phyloP scores from a whole-genome alignment of 164 flowering plant species.

The Annona cherimola region DNA sequence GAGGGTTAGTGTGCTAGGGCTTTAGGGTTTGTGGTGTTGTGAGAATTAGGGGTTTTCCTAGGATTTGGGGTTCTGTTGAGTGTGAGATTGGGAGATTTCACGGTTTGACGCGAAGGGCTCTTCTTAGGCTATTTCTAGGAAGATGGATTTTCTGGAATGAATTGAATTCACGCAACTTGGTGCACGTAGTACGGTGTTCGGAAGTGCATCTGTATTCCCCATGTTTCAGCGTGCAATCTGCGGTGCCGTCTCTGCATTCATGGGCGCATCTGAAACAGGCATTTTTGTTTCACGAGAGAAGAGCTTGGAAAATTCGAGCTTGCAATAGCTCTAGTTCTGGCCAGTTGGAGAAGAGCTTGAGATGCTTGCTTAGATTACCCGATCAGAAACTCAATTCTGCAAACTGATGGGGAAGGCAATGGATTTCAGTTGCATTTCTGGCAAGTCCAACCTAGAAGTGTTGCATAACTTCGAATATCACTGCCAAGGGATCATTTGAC shows the following conservation, averaged over 20 bases:
- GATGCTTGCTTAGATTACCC: not conserved
- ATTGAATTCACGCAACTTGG: not conserved
- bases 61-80: slow-evolving; percentile 6
- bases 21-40: slow-evolving; percentile 13
- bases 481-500: not conserved
- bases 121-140: not conserved
- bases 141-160: not conserved
- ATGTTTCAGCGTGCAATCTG: not conserved
- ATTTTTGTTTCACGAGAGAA: not conserved
- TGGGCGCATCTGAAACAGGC: not conserved
- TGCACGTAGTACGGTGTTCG: not conserved
- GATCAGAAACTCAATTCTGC: not conserved
- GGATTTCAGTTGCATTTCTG: not conserved
- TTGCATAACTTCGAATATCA: not conserved
- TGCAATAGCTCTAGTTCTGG: not conserved
- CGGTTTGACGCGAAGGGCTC: not conserved
- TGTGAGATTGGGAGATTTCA: slow-evolving; percentile 2
- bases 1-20: slow-evolving; percentile 9
- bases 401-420: not conserved
- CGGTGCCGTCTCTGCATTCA: not conserved
- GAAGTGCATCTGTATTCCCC: not conserved
- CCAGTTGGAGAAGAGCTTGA: not conserved
- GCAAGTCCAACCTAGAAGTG: not conserved
- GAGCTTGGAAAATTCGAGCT: not conserved
- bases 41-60: slow-evolving; percentile 3